Evolutionary conservation across 805 yeast genomes (phyloP).

Genomic region (Candida tibetensis): DNA sequence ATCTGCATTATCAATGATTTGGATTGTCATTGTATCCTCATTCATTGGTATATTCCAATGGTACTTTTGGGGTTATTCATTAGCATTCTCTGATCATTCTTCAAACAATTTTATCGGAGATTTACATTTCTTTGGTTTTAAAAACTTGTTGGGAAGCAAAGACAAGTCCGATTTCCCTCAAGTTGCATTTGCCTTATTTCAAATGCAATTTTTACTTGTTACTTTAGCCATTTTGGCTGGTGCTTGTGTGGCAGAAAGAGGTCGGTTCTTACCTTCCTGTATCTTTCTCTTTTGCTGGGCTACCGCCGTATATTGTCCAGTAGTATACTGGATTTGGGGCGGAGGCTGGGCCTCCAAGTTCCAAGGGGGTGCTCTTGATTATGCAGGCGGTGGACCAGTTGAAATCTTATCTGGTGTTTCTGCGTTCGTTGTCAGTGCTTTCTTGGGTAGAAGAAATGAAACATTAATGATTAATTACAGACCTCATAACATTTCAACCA

Average conservation of each 20-base stretch:
- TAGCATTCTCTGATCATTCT: conserved; percentile 81
- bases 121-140: conserved; percentile 76
- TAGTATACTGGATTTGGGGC: conserved; percentile 96
- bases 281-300: conserved; percentile 84
- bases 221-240: conserved; percentile 91
- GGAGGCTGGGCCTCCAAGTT: conserved; percentile 82
- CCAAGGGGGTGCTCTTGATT: conserved; percentile 89
- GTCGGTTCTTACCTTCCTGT: conserved; percentile 80
- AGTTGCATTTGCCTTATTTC: conserved; percentile 80
- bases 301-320: conserved; percentile 88
- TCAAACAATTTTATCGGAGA: conserved; percentile 86
- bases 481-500: conserved; percentile 92
- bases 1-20: conserved; percentile 82
- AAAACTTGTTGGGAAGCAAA: conserved; percentile 55
- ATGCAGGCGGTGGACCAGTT: conserved; percentile 98
- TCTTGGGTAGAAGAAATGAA: conserved; percentile 72
- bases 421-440: conserved; percentile 82
- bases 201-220: conserved; percentile 89
- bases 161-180: conserved; percentile 63
- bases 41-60: conserved; percentile 80
- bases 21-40: conserved; percentile 73
- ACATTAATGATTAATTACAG: conserved; percentile 81
- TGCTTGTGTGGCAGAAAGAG: conserved; percentile 84
- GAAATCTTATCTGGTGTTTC: conserved; percentile 90
- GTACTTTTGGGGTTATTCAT: conserved; percentile 98